A percentile compares a stretch with the other conserved stretches of the same genome.
Evolutionary conservation across 2,329 filamentous ascomycete species (phyloP).

Genomic region (Lasiodiplodia sp.): DNA sequence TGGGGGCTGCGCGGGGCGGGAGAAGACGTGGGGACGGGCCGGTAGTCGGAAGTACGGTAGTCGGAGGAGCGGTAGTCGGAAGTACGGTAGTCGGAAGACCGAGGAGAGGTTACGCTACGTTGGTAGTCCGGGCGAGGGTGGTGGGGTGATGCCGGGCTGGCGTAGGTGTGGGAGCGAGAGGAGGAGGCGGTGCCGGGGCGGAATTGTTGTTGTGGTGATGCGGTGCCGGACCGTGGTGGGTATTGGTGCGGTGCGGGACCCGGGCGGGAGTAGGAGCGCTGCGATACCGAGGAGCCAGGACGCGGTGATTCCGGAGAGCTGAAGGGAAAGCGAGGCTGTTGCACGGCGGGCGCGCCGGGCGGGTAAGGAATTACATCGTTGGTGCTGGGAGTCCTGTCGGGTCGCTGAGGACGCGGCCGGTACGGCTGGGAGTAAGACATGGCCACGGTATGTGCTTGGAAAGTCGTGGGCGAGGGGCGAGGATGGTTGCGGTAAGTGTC

Average conservation of each 20-base stretch:
- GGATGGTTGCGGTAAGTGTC: slow-evolving; percentile 1
- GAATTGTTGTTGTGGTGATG: neutral
- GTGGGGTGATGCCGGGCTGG: neutral
- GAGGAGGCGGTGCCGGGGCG: neutral
- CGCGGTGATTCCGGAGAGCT: neutral
- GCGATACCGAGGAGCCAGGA: slow-evolving; percentile 3
- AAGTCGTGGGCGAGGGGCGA: neutral
- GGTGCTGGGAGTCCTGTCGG: slow-evolving; percentile 25
- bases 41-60: no score
- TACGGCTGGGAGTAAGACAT: slow-evolving; percentile 20
- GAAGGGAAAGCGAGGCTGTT: slow-evolving; percentile 15
- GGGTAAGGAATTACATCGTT: slow-evolving; percentile 17
- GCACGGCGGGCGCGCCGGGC: slow-evolving; percentile 10
- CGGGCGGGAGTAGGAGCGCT: neutral
- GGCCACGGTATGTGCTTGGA: neutral
- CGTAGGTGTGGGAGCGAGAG: slow-evolving; percentile 1
- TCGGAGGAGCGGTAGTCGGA: no score
- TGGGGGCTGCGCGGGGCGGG: neutral
- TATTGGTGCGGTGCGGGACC: slow-evolving; percentile 5
- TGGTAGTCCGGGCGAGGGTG: neutral
- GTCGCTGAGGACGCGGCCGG: slow-evolving; percentile 7
- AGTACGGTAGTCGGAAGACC: no score
- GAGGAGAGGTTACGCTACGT: neutral
- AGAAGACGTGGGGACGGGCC: neutral
- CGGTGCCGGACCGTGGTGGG: neutral